Base-by-base conservation (phyloP, 2,329 filamentous ascomycete genomes). In the Phialophora chinensis region DNA sequence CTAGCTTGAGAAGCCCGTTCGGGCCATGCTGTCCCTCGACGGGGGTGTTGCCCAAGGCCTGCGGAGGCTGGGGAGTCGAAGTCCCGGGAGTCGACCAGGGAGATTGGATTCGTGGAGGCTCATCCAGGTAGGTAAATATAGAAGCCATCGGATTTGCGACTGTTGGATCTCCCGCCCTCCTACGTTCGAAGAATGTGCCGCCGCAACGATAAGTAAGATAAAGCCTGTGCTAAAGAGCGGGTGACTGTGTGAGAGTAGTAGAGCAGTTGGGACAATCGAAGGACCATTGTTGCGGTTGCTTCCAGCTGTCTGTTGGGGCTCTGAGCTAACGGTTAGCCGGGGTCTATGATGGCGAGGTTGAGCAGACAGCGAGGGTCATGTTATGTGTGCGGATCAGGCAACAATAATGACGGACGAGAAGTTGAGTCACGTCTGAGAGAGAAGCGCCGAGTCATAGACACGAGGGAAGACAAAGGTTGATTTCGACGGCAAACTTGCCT, bases 51-150 rank as follows among this genome's bases (percentile, higher is more conserved):
- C 65, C 70, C 54, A 66, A 71, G 60, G 38, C 60, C 63, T 70
- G 62, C 62, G 70, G 72, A 62, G 71, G 64, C 71, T 79, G 78
- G 50, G 78, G 78, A 31, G 78, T 81, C 50, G 75, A 78, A 14
- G 80, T 77, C 62, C 80, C 80, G 44, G 88, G 85, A 11, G 84
- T 87, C 60, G 90, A 85, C 95, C 95, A 99, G 17, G 95, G 95
- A 20, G 94, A 98, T 14, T 91, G 90, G 42, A 98, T 92, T 77
- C 91, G 85, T 1, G 92, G 91, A 54, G 93, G 92, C 71, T 97
- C 90, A 2, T 92, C 89, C 69, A 97, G 92, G 76, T 91, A 99
- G 0, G 94, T 97, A 77, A 99, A 99, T 72, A 99, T 92, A 12
- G 94, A 97, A 66, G 95, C 94, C 91, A 95, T 20, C 49, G 38